Evolutionary conservation across 2,329 filamentous ascomycete species (phyloP).

Genomic region (Colletotrichum cordylinicola): DNA sequence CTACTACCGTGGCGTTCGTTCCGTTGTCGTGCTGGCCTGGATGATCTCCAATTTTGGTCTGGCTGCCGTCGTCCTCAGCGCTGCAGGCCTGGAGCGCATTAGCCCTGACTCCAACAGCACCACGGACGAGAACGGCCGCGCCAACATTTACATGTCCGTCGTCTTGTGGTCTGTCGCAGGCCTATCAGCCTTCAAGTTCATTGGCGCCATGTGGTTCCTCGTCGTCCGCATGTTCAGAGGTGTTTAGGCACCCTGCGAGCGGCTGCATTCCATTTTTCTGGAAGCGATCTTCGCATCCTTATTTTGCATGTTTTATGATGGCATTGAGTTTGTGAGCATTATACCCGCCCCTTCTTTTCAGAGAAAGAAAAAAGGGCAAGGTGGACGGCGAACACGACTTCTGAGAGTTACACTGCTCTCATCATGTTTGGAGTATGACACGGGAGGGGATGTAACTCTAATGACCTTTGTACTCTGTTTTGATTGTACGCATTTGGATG

Average conservation of each 20-base stretch:
- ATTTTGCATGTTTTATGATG: conserved; percentile 12
- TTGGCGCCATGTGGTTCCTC: conserved; percentile 91
- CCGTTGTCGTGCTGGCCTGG: conserved; percentile 90
- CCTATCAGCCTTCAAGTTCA: conserved; percentile 83
- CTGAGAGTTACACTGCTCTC: not conserved
- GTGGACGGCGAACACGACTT: conserved; percentile 21
- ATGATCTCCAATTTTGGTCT: conserved; percentile 96
- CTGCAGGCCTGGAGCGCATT: conserved; percentile 79
- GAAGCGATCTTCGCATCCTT: not conserved
- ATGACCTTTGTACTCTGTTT: not conserved
- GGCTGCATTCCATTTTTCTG: not conserved
- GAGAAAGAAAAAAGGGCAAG: conserved; percentile 1
- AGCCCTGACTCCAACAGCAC: conserved; percentile 45
- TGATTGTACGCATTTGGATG: conserved; percentile 2
- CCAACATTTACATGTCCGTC: conserved; percentile 84
- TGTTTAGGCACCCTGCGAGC: conserved; percentile 48
- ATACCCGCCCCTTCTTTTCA: conserved; percentile 12
- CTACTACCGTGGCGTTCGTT: conserved; percentile 97
- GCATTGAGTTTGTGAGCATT: conserved; percentile 16
- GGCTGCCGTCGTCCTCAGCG: conserved; percentile 83
- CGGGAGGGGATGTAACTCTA: conserved; percentile 16
- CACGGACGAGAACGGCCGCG: conserved; percentile 58
- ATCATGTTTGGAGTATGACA: conserved; percentile 21
- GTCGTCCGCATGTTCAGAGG: conserved; percentile 85
- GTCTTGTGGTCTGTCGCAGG: conserved; percentile 90